Base-by-base conservation (phyloP, 2,329 filamentous ascomycete genomes). In the Colletotrichum sp. region DNA sequence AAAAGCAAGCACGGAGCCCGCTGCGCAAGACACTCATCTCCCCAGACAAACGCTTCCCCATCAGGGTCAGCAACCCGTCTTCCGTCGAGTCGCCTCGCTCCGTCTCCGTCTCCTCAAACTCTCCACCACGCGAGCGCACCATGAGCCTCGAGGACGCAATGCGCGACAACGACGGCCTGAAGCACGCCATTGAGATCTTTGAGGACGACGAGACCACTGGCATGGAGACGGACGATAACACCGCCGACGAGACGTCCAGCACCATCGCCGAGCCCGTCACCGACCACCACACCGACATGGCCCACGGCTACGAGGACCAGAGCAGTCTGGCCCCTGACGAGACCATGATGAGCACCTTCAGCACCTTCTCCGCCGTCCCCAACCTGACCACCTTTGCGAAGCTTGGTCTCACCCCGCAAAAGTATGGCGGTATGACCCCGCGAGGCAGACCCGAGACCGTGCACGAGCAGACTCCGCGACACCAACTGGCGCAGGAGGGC, bases 341-440 rank as follows among this genome's bases (percentile, higher is more conserved):
- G 79, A 94, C 93, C 60, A 86, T 93, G 90, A 89, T 95, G 84
- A 98, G 95, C 89, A 93, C 93, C 5, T 94, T 98, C 83, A 98
- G 95, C 87, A 92, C 91, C 15, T 98, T 98, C 85, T 98, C 96
- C 2, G 95, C 95, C 10, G 92, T 98, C 70, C 95, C 95, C 8
- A 95, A 96, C 80, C 92, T 97, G 92, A 97, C 95, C 24, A 93
- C 93, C 80, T 95, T 98, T 81, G 93, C 95, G 10, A 93, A 92
- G 78, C 86, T 97, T 71, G 92, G 93, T 71, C 91, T 93, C 77
- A 94, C 90, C 57, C 92, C 93, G 16, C 87, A 88, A 28, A 93
- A 91, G 80, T 84, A 85, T 80, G 87, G 81, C 83, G 80, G 85
- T 18, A 81, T 84, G 21, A 85, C 86, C 12, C 84, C 84, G n/a